Conservation (phyloP, 2,329 filamentous ascomycete species). For the Bipolaris victoriae region DNA sequence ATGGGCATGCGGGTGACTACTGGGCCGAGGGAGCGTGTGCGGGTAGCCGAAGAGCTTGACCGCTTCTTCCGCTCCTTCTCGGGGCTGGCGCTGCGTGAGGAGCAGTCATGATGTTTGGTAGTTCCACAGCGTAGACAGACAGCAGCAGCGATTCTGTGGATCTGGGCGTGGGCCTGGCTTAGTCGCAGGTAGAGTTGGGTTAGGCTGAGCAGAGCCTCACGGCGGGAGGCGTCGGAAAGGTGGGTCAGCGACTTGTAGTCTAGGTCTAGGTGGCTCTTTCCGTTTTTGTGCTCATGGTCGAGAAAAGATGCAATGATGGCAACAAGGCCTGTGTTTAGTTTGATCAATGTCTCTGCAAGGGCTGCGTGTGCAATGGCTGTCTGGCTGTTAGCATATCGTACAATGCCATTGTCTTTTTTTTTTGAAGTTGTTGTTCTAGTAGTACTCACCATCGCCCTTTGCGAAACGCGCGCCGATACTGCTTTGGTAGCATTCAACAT, state of each 20-base stretch:
- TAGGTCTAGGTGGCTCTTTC: slow-evolving; percentile 40
- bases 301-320: slow-evolving; percentile 55
- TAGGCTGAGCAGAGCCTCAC: slow-evolving; percentile 53
- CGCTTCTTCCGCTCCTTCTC: slow-evolving; percentile 36
- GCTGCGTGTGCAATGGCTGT: slow-evolving; percentile 54
- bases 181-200: slow-evolving; percentile 50
- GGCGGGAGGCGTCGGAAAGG: slow-evolving; percentile 54
- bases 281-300: slow-evolving; percentile 42
- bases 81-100: slow-evolving; percentile 20
- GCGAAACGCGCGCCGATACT: slow-evolving; percentile 49
- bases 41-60: slow-evolving; percentile 17
- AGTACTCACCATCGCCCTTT: slow-evolving; percentile 52
- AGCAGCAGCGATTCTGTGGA: slow-evolving; percentile 31
- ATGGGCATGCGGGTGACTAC: slow-evolving; percentile 42
- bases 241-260: slow-evolving; percentile 55
- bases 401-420: not conserved
- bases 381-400: slow-evolving; percentile 1
- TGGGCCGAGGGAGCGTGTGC: slow-evolving; percentile 32
- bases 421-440: not conserved
- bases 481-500: slow-evolving; percentile 47
- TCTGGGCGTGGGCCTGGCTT: slow-evolving; percentile 44
- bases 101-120: slow-evolving; percentile 32
- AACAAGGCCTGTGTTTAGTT: slow-evolving; percentile 56
- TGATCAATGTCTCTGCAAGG: slow-evolving; percentile 55
- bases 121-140: slow-evolving; percentile 34